Percentiles rank a stretch among this genome's conserved stretches.
phyloP scores from a whole-genome alignment of 2,329 filamentous ascomycete genomes.

The Aschersonia sp. region DNA sequence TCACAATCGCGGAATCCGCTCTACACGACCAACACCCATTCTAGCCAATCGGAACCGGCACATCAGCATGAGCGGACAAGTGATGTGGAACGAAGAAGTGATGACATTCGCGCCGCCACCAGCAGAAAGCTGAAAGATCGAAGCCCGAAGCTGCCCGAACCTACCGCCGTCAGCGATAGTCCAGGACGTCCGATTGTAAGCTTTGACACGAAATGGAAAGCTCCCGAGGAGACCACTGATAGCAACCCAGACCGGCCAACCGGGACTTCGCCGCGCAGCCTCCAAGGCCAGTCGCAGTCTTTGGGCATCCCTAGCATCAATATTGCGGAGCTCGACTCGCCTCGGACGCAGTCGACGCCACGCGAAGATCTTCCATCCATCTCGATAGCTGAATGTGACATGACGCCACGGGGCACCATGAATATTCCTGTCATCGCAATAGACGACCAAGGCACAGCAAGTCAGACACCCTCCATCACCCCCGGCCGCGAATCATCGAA shows the following conservation, averaged over 20 bases:
- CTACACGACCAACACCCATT: constrained; percentile 55
- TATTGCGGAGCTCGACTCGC: constrained; percentile 32
- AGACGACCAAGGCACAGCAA: constrained; percentile 16
- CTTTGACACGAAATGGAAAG: constrained; percentile 76
- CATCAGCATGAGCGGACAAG: constrained; percentile 47
- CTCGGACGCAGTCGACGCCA: constrained; percentile 14
- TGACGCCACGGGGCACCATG: constrained; percentile 10
- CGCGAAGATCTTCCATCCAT: constrained; percentile 19
- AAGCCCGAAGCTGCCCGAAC: constrained; percentile 74
- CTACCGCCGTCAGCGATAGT: constrained; percentile 79
- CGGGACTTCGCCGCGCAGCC: constrained; percentile 10
- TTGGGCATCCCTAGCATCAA: constrained; percentile 38
- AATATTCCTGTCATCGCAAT: constrained; percentile 37
- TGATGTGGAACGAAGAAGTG: constrained; percentile 67
- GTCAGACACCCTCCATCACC: constrained; percentile 30
- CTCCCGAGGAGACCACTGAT: constrained; percentile 57
- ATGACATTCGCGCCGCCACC: constrained; percentile 82
- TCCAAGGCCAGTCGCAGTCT: constrained; percentile 10
- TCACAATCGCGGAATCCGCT: constrained; percentile 67
- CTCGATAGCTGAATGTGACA: constrained; percentile 17
- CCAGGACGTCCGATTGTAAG: constrained; percentile 92
- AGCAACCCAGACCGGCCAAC: constrained; percentile 32
- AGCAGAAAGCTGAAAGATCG: constrained; percentile 79
- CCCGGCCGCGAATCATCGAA: constrained; percentile 22
- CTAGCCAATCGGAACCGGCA: constrained; percentile 19